Conservation (phyloP, 208 protist genomes). For the Crithidia thermophila region DNA sequence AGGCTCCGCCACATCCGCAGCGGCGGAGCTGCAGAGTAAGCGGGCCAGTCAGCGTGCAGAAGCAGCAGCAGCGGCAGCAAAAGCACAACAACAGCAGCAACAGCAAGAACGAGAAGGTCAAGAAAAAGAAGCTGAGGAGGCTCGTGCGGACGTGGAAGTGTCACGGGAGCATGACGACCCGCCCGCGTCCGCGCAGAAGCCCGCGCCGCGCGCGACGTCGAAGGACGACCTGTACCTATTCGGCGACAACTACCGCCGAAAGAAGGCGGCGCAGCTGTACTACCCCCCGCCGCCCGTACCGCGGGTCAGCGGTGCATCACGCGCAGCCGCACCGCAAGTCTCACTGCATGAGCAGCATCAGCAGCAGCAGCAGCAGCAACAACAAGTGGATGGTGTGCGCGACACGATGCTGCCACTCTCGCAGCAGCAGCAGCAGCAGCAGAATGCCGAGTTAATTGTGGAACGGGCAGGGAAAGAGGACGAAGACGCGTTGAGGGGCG, state of each 20-base stretch:
- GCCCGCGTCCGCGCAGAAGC: neutral
- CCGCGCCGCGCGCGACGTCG: neutral
- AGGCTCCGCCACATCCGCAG: slow-evolving; percentile 26
- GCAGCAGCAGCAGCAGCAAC: neutral
- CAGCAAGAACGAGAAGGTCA: neutral
- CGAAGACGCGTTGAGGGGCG: neutral
- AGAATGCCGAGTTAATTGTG: neutral
- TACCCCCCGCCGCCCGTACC: slow-evolving; percentile 1
- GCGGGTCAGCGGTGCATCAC: neutral
- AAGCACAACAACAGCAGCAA: neutral
- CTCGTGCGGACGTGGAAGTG: no score
- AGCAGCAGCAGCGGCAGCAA: neutral
- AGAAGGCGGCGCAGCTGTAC: slow-evolving; percentile 13
- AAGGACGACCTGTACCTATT: slow-evolving; percentile 6
- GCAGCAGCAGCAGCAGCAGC: slow-evolving; percentile 3
- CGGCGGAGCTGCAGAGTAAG: slow-evolving; percentile 20
- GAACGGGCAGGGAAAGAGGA: neutral
- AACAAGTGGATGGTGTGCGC: no score
- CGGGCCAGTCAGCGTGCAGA: neutral
- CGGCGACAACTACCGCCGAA: slow-evolving; percentile 17
- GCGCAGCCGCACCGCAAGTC: no score
- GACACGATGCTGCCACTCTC: no score
- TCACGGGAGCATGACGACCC: no score
- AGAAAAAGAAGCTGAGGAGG: no score
- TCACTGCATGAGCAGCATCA: neutral